Conservation (phyloP, 495 filamentous ascomycete genomes). For the Trichoderma reesei region DNA sequence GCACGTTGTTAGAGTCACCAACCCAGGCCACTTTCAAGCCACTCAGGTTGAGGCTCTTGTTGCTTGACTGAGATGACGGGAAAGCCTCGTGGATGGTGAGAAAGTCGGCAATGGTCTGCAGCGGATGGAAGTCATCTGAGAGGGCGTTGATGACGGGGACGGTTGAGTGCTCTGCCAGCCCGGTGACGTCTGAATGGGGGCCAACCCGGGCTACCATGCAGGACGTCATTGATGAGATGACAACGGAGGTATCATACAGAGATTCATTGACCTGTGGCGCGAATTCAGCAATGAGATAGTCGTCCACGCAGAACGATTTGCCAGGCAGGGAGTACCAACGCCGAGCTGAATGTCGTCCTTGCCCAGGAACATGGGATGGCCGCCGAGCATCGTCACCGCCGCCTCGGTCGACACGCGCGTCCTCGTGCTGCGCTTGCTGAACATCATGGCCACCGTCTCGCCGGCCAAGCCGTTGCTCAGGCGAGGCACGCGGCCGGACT, state of each 20-base stretch:
- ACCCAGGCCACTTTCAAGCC: slow-evolving; percentile 90
- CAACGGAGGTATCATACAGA: slow-evolving; percentile 74
- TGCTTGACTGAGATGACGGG: slow-evolving; percentile 26
- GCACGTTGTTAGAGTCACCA: slow-evolving; percentile 93
- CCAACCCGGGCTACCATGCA: slow-evolving; percentile 85
- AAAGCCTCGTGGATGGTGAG: slow-evolving; percentile 79
- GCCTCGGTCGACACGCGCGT: slow-evolving; percentile 89
- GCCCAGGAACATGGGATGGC: slow-evolving; percentile 91
- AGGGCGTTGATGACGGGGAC: slow-evolving; percentile 95
- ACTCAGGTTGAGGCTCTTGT: slow-evolving; percentile 55
- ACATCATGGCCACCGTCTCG: slow-evolving; percentile 87
- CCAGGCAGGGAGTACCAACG: slow-evolving; percentile 41
- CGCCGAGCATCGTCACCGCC: slow-evolving; percentile 71
- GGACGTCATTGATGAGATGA: slow-evolving; percentile 87
- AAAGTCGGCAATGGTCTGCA: slow-evolving; percentile 89
- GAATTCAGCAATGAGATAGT: not conserved
- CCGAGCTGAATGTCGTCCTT: slow-evolving; percentile 93
- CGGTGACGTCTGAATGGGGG: slow-evolving; percentile 69
- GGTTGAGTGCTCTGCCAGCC: slow-evolving; percentile 65
- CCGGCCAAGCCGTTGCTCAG: slow-evolving; percentile 55
- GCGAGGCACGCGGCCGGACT: slow-evolving; percentile 51
- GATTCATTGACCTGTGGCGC: slow-evolving; percentile 67
- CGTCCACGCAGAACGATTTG: not conserved
- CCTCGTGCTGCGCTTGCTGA: slow-evolving; percentile 87
- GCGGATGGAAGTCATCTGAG: slow-evolving; percentile 77